A percentile compares a stretch with the other conserved stretches of the same genome.
Evolutionary conservation across 2,329 filamentous ascomycete genomes (phyloP).

Genomic region (Cladosporium velox): DNA sequence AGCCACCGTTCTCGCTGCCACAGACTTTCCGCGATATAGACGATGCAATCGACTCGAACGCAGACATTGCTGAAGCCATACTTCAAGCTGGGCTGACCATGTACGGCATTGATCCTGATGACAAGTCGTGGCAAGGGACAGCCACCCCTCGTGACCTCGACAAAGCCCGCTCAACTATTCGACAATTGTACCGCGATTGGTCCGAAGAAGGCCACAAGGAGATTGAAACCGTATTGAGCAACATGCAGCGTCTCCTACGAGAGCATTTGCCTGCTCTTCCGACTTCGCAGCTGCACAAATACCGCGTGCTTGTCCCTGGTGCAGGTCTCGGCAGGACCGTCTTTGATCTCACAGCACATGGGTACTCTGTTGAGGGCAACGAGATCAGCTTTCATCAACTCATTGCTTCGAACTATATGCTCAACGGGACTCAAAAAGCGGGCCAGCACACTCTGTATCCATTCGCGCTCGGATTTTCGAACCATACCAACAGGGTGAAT

Average conservation of each 20-base stretch:
- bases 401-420: slow-evolving; percentile 75
- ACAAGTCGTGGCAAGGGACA: slow-evolving; percentile 65
- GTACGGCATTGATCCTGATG: slow-evolving; percentile 58
- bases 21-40: slow-evolving; percentile 78
- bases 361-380: slow-evolving; percentile 81
- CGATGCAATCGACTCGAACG: slow-evolving; percentile 84
- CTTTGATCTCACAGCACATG: slow-evolving; percentile 75
- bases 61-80: slow-evolving; percentile 77
- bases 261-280: slow-evolving; percentile 42
- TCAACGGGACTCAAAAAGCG: slow-evolving; percentile 65
- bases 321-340: slow-evolving; percentile 86
- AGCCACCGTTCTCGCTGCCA: slow-evolving; percentile 79
- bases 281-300: slow-evolving; percentile 26
- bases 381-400: slow-evolving; percentile 96
- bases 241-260: slow-evolving; percentile 67
- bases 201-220: slow-evolving; percentile 74
- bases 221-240: slow-evolving; percentile 73
- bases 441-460: slow-evolving; percentile 75
- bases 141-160: slow-evolving; percentile 77
- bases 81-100: slow-evolving; percentile 67
- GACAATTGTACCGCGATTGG: slow-evolving; percentile 97
- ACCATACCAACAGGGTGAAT: slow-evolving; percentile 70
- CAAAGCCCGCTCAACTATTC: slow-evolving; percentile 87
- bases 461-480: slow-evolving; percentile 86
- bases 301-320: slow-evolving; percentile 78